Evolutionary conservation across 352 stramenopile genomes (phyloP).

Genomic region (Globisporangium carolinianum): DNA sequence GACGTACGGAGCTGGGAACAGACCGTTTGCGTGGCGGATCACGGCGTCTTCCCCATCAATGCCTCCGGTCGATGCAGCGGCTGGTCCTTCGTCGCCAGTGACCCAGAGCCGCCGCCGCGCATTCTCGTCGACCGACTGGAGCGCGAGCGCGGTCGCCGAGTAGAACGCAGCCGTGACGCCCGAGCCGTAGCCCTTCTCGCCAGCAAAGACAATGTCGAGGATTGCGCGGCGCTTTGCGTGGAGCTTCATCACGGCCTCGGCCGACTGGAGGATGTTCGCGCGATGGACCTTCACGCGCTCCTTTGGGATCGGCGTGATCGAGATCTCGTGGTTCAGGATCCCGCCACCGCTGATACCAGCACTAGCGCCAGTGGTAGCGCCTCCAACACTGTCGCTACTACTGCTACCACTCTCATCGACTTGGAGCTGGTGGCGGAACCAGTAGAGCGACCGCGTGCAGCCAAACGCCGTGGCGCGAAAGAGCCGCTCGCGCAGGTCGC

Average conservation of each 20-base stretch:
- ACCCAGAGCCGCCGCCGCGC: slow-evolving; percentile 39
- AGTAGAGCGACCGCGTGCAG: slow-evolving; percentile 72
- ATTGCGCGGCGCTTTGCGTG: slow-evolving; percentile 78
- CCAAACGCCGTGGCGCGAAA: slow-evolving; percentile 78
- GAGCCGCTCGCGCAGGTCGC: slow-evolving; percentile 56
- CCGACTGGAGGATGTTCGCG: slow-evolving; percentile 64
- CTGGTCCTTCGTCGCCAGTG: slow-evolving; percentile 26
- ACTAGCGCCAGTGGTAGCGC: slow-evolving; percentile 6
- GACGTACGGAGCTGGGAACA: slow-evolving; percentile 65
- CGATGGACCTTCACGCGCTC: slow-evolving; percentile 82
- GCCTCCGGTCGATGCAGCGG: neutral
- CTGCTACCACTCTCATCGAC: slow-evolving; percentile 30
- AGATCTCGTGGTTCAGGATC: slow-evolving; percentile 74
- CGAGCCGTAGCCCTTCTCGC: slow-evolving; percentile 81
- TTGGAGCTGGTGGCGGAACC: slow-evolving; percentile 68
- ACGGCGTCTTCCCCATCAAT: slow-evolving; percentile 24
- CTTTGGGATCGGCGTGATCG: slow-evolving; percentile 78
- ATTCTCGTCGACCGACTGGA: slow-evolving; percentile 55
- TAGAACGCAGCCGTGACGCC: slow-evolving; percentile 83
- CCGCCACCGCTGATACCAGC: slow-evolving; percentile 20
- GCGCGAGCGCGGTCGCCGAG: slow-evolving; percentile 59
- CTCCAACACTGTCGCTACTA: slow-evolving; percentile 8
- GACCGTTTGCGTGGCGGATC: slow-evolving; percentile 70
- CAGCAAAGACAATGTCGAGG: slow-evolving; percentile 79
- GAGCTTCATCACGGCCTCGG: slow-evolving; percentile 81